Base-by-base conservation (phyloP, 2,329 filamentous ascomycete genomes). In the Bipolaris bicolor region DNA sequence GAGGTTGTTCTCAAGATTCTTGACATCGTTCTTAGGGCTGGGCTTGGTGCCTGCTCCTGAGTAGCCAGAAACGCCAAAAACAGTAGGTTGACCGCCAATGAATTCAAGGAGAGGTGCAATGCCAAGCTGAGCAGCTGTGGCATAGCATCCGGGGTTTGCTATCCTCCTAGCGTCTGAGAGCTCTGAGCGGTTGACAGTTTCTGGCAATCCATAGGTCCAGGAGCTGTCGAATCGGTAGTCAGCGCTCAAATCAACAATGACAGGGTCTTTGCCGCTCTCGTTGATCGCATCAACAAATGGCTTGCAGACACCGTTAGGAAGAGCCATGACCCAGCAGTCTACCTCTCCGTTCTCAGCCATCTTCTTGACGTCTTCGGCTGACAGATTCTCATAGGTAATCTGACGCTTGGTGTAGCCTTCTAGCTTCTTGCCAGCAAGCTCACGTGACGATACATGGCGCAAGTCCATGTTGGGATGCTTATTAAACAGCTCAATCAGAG, bases 291-390 rank as follows among this genome's bases (percentile, higher is more conserved):
- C 91, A 9, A 98, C 90, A 67, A 90, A 99, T 0, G 95, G 93
- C 80, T 92, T 90, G 86, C 92, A 97, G 48, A 97, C 92, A 60
- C 91, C 91, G 72, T 98, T 99, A 43, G 94, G 95, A 29, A 98
- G 86, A 34, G 95, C 95, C 91, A 98, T 95, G 43, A 98, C 91
- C 93, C 93, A 98, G 79, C 91, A 95, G 80, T 98, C 94, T 48
- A 98, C 88, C 70, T 93, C 86, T 49, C 90, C 90, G 31, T 89
- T 87, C 74, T 90, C 88, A 61, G 95, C 91, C 86, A 98, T 91
- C 56, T 88, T 84, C 62, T 88, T 87, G 11, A 97, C 88, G 66
- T 98, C 94, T 64, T 98, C 94, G 6, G 92, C 86, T 54, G 86
- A 88, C 43, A 98, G 82, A 76, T 92, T 97, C 78, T 97, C 92